These are phyloP conservation scores for Camellia lanceoleosa DNA, from an alignment of 148 eudicot genomes.

Conservation along the genomic window DNA sequence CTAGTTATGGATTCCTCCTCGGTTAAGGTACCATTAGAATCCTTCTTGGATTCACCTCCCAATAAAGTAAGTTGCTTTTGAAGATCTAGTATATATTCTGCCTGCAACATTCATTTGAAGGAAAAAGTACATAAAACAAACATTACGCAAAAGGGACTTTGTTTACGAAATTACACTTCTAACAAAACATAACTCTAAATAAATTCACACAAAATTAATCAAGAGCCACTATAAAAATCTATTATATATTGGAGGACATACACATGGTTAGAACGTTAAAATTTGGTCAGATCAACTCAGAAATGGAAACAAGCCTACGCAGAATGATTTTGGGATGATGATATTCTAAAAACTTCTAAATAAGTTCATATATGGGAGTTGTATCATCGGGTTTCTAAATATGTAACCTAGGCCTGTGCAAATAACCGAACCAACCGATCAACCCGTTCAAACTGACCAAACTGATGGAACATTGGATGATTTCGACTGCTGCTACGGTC, in stretches of 20 bases:
- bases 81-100: no score
- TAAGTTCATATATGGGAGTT: not conserved
- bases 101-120: no score
- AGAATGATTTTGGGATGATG: not conserved
- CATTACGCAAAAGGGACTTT: no score
- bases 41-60: not conserved
- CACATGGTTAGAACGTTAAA: not conserved
- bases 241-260: not conserved
- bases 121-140: no score
- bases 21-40: constrained; percentile 48
- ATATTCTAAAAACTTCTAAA: not conserved
- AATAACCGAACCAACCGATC: no score
- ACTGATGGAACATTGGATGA: no score
- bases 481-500: no score
- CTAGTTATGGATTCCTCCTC: constrained; percentile 59
- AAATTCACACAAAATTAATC: not conserved
- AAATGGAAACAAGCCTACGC: not conserved
- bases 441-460: no score
- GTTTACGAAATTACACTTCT: no score
- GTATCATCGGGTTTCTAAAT: not conserved
- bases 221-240: not conserved
- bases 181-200: constrained; percentile 17
- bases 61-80: no score
- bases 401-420: not conserved
- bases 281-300: not conserved